Conservation (phyloP, 257 asterid genomes). For the Scutellaria baicalensis region DNA sequence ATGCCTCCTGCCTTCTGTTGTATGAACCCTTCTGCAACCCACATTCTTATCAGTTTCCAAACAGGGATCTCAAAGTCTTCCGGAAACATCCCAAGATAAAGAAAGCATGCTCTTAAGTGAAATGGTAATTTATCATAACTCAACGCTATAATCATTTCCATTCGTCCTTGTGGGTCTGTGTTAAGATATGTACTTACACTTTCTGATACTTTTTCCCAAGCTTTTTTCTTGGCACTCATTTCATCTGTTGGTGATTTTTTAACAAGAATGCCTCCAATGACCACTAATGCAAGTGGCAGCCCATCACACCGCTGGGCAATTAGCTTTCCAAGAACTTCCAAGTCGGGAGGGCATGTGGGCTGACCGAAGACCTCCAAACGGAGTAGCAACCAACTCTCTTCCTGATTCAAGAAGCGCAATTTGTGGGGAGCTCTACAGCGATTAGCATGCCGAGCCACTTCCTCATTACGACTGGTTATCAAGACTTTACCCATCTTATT, state of each 20-base stretch:
- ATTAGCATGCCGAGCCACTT: slow-evolving; percentile 24
- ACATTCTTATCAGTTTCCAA: slow-evolving; percentile 23
- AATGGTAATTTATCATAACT: slow-evolving; percentile 45
- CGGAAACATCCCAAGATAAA: slow-evolving; percentile 25
- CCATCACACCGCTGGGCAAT: slow-evolving; percentile 35
- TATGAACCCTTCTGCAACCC: slow-evolving; percentile 42
- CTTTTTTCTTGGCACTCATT: slow-evolving; percentile 7
- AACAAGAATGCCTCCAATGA: slow-evolving; percentile 44
- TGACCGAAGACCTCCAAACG: slow-evolving; percentile 31
- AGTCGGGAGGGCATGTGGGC: slow-evolving; percentile 26
- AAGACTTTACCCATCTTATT: slow-evolving; percentile 30
- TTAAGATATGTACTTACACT: slow-evolving; percentile 13
- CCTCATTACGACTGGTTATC: slow-evolving; percentile 32
- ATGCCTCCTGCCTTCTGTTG: not conserved
- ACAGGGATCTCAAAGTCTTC: slow-evolving; percentile 23
- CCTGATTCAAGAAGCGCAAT: slow-evolving; percentile 25
- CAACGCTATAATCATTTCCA: slow-evolving; percentile 28
- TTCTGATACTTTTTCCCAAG: slow-evolving; percentile 33
- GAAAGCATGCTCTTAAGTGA: slow-evolving; percentile 41
- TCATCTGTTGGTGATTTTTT: slow-evolving; percentile 11
- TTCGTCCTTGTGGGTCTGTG: slow-evolving; percentile 19
- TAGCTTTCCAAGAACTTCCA: slow-evolving; percentile 19
- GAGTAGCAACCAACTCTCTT: slow-evolving; percentile 38
- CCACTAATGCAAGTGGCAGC: slow-evolving; percentile 56
- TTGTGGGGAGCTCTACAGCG: slow-evolving; percentile 19